Base-by-base conservation (phyloP, 164 flowering plant genomes). In the Dillenia turbinata region DNA sequence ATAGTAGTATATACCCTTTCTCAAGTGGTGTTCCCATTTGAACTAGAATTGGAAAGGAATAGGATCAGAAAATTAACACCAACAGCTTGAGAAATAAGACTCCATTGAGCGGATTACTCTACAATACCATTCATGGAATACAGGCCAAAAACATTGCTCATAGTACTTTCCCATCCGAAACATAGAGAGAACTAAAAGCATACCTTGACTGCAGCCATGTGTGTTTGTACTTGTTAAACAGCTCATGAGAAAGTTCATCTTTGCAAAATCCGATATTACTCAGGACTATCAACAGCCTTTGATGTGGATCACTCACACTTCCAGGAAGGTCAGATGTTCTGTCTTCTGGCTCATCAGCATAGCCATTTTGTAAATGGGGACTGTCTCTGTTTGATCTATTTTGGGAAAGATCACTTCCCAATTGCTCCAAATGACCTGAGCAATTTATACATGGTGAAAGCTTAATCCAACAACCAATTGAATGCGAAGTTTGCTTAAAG, bases 181-280 rank as follows among this genome's bases (percentile, higher is more conserved):
- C 40, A 33, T 33, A 12, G 26, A 49, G 54, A 59, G 52, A 14
- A 8, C 53, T 14, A 40, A 44, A 7, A 45, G 16, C 61, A 26
- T 78, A 89, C 98, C 94, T 77, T 15, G 89, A 76, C 44, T 78
- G 85, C 49, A 73, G 78, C 99, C 99, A 95, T 57, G 87, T 78
- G 67, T 77, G 76, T 63, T 79, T 87, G 85, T 81, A 95, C 68
- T 88, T 95, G 70, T 83, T 78, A 83, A 87, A 87, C 65, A 92
- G 63, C 69, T 92, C 94, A 66, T 65, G 56, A 49, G 92, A 79
- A 72, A 95, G 88, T 68, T 95, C 96, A 61, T 95, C 97, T 78
- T 88, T 95, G 83, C 97, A 95, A 70, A 83, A 95, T 50, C 97
- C 99, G 59, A 95, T 84, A 70, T 95, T 95, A 71, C 99, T 95